Evolutionary conservation across 495 filamentous ascomycete species (phyloP).

Genomic region (Penicillium subrubescens): DNA sequence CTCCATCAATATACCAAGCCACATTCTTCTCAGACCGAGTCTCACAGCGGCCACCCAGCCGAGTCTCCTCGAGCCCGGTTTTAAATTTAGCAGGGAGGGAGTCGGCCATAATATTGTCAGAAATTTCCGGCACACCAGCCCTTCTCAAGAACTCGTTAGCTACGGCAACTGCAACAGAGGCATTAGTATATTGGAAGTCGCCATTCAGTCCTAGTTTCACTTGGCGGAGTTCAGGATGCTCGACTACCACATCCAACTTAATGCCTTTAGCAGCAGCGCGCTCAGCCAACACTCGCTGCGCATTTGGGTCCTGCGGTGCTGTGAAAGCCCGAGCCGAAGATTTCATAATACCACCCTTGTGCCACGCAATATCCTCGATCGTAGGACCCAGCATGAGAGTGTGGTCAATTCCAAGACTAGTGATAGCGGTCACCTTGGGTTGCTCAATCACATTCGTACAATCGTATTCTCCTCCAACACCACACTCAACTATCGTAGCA

Average conservation of each 20-base stretch:
- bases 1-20: constrained; percentile 87
- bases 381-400: constrained; percentile 76
- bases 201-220: constrained; percentile 77
- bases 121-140: constrained; percentile 44
- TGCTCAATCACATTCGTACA: constrained; percentile 84
- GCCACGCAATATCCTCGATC: constrained; percentile 93
- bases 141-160: constrained; percentile 60
- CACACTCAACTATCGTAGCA: constrained; percentile 85
- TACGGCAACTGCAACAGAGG: constrained; percentile 74
- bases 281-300: constrained; percentile 66
- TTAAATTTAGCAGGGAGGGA: constrained; percentile 67
- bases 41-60: constrained; percentile 84
- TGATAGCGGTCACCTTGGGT: constrained; percentile 76
- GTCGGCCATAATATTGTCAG: constrained; percentile 48
- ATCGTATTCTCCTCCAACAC: constrained; percentile 92
- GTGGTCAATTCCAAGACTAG: constrained; percentile 90
- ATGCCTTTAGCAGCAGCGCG: constrained; percentile 70
- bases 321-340: constrained; percentile 67
- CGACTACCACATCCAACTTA: constrained; percentile 58
- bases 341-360: constrained; percentile 95
- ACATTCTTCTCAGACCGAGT: constrained; percentile 65
- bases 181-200: constrained; percentile 84
- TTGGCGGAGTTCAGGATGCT: constrained; percentile 60
- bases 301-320: constrained; percentile 66
- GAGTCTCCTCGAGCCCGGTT: constrained; percentile 71